Evolutionary conservation across 169 alveolate genomes (phyloP), one percentile per base, ranked within the genome.

Genomic region (Babesia gibsoni): DNA sequence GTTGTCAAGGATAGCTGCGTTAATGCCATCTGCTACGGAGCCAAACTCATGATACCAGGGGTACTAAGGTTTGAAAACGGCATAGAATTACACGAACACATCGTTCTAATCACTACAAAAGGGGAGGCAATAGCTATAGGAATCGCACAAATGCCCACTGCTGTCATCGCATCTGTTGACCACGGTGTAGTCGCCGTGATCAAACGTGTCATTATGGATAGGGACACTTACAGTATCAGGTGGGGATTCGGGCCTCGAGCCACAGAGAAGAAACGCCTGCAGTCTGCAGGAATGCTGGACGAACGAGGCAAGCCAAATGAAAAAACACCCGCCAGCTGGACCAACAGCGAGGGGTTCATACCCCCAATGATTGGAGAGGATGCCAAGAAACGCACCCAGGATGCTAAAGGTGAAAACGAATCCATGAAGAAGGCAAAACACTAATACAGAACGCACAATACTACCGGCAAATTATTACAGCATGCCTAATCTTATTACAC

Each of bases 221-320:
- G 99, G 49, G 99, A 98, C 69, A 96, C 99, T 27, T 98, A 98
- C 90, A 98, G 97, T 61, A 89, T 96, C 82, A 95, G 98, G 73
- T 98, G 99, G 99, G 99, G 99, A 46, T 94, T 92, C 65, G 99
- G 99, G 14, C 99, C 99, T 7, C 94, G 98, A 66, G 98, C 99
- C 35, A 69, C 96, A 32, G 98, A 96, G 89, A 98, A 98, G 96
- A 96, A 96, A 92, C 92, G 95, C 69, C 91, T 98, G 64, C 96
- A 96, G 70, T 88, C 93, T 58, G 98, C 96, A 18, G 99, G 99
- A 14, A 90, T 94, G 67, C 89, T 96, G 52, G 99, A 97, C 81
- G 91, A 95, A 81, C 93, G 92, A 63, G 99, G 99, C 22, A 92
- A 93, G 68, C 95, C 96, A 12, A 94, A 90, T 75, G 98, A 94